Conservation (phyloP, 768 basidiomycete genomes). For the Mycena leptocephala region DNA sequence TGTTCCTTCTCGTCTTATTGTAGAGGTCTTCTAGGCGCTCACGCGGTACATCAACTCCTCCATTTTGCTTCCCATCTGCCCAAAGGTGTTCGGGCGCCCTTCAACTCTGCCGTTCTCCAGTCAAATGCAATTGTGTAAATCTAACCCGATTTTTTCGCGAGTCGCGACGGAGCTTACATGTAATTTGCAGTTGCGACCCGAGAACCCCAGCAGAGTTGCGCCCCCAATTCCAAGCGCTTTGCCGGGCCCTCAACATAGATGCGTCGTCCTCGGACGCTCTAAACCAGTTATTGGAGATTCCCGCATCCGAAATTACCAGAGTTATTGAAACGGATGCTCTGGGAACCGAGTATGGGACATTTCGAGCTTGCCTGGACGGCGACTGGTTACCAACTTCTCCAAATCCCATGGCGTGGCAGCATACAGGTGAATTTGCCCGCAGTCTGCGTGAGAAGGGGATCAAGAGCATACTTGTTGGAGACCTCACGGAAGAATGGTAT, state of each 20-base stretch:
- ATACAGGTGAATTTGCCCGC: conserved; percentile 70
- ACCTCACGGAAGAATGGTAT: conserved; percentile 84
- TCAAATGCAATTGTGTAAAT: conserved; percentile 84
- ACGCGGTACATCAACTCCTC: conserved; percentile 83
- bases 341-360: conserved; percentile 72
- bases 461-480: conserved; percentile 75
- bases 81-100: conserved; percentile 70
- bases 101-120: conserved; percentile 76
- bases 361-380: conserved; percentile 76
- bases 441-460: conserved; percentile 73
- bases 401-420: conserved; percentile 81
- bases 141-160: neutral
- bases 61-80: conserved; percentile 80
- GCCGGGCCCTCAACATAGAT: conserved; percentile 69
- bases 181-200: conserved; percentile 64
- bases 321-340: conserved; percentile 73
- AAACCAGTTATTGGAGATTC: conserved; percentile 66
- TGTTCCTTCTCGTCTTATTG: neutral
- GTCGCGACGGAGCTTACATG: neutral
- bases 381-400: conserved; percentile 70
- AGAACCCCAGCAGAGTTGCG: conserved; percentile 73
- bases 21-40: conserved; percentile 65
- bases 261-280: conserved; percentile 67
- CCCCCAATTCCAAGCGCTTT: conserved; percentile 77
- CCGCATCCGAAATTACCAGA: conserved; percentile 67